Evolutionary conservation across 2,329 filamentous ascomycete genomes (phyloP).

Genomic region (Diplocarpon mali): DNA sequence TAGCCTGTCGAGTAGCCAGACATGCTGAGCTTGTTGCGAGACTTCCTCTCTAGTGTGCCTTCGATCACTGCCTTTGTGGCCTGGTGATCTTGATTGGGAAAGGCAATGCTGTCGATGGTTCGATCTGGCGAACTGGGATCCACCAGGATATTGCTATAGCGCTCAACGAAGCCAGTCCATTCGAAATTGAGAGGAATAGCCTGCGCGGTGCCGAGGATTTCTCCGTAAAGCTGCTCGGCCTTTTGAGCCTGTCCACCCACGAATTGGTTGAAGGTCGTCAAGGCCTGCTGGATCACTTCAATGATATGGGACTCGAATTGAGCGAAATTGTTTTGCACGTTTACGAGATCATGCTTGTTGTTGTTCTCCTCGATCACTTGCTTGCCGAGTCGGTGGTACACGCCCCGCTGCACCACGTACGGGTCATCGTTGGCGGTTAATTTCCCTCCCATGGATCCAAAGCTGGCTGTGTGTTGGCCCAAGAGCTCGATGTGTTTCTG

Average conservation of each 20-base stretch:
- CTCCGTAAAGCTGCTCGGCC: slow-evolving; percentile 67
- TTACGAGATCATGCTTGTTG: slow-evolving; percentile 80
- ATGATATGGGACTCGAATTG: slow-evolving; percentile 82
- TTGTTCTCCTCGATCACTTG: slow-evolving; percentile 95
- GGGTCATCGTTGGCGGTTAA: slow-evolving; percentile 69
- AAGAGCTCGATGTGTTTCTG: slow-evolving; percentile 96
- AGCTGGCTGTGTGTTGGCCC: slow-evolving; percentile 71
- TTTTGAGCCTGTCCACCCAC: slow-evolving; percentile 73
- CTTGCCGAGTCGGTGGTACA: slow-evolving; percentile 75
- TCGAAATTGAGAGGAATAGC: slow-evolving; percentile 77
- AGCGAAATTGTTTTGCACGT: slow-evolving; percentile 83
- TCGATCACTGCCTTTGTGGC: slow-evolving; percentile 77
- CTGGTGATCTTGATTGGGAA: slow-evolving; percentile 79
- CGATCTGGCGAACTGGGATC: slow-evolving; percentile 67
- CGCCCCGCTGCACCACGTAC: slow-evolving; percentile 73
- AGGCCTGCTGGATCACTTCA: slow-evolving; percentile 67
- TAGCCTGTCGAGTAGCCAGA: slow-evolving; percentile 70
- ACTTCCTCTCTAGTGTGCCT: slow-evolving; percentile 82
- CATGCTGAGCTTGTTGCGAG: slow-evolving; percentile 66
- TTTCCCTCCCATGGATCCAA: slow-evolving; percentile 63
- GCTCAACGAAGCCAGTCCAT: slow-evolving; percentile 73
- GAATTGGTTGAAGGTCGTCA: slow-evolving; percentile 75
- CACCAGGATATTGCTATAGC: slow-evolving; percentile 62
- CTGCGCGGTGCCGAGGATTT: slow-evolving; percentile 70
- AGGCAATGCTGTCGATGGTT: slow-evolving; percentile 60